Evolutionary conservation across 1,284 basidiomycete species (phyloP), one percentile per base, ranked within the genome.

Genomic region (Chondrostereum purpureum): DNA sequence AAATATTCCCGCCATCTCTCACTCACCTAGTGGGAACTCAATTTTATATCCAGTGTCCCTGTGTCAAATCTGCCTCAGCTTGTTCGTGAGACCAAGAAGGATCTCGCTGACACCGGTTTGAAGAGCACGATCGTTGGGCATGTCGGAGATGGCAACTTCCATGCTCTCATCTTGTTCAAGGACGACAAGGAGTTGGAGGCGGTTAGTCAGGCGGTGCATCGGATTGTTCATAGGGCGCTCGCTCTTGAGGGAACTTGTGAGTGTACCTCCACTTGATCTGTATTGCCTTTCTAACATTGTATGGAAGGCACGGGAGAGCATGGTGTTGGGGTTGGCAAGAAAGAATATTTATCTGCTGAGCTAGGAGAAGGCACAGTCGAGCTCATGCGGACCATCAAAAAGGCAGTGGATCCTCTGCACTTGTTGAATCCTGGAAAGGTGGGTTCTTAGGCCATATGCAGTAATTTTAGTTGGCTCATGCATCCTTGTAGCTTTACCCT

Each of bases 371-470:
- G 78, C 3, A 92, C 89, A 0, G 81, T 92, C 12, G 75, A 78
- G 41, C 65, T 92, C 14, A 92, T 93, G 90, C 78, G 78, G 63
- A 77, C 72, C 4, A 73, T 92, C 51, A 94, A 92, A 63, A 65
- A 64, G 33, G 73, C 80, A 2, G 69, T 92, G 18, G 89, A 92
- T 62, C 88, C 89, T 2, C 55, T 78, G 39, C 77, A 83, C 53
- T 70, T 93, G 49, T 72, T 92, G 64, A 92, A 92, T 59, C 89
- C 89, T 1, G 85, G 83, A 27, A 91, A 91, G 72, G 83, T 77
- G 47, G 50, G 59, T 46, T 22, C 27, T 8, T 31, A 8, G 8
- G n/a, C 8, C n/a, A 31, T 8, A 31, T 31, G 12, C 2, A 24
- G 22, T 16, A 41, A 31, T n/a, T 31, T 8, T 31, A 31, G n/a